Base-by-base conservation (phyloP, 306 rosid genomes). In the Elaeagnus macrophylla region DNA sequence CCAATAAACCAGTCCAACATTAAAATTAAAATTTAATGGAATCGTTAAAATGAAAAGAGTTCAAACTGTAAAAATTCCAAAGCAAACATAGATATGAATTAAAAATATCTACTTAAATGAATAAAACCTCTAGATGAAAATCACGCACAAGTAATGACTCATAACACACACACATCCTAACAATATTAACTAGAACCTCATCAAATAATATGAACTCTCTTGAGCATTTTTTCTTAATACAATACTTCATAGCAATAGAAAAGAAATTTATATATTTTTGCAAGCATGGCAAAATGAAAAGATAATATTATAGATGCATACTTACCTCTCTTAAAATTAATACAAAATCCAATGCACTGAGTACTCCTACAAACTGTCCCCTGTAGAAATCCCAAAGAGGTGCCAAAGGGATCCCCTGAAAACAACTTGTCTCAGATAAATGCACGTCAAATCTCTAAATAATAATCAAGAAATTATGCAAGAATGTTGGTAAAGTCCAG, bases 311-410 rank as follows among this genome's bases (percentile, higher is more conserved):
- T 61, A 48, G 49, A 67, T 49, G 57, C 36, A 45, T 12, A 69
- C 84, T 62, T 66, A 93, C 99, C 94, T 93, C 96, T 81, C 85
- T 87, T 60, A 93, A 74, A 60, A 93, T 93, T 69, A 93, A 81
- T 67, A 93, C 87, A 82, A 93, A 93, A 77, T 93, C 99, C 74
- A 53, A 67, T 55, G 89, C 96, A 62, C 94, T 87, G 46, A 93
- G 95, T 75, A 93, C 74, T 59, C 99, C 99, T 75, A 93, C 96
- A 79, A 93, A 87, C 66, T 75, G 90, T 43, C 95, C 95, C 73
- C 54, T 82, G 76, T 79, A 10, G 74, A 80, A 73, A 82, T 93
- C 95, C 90, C 96, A 93, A 59, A 93, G 96, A 55, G 99, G 99
- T 61, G 99, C 95, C 71, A 85, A 70, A 58, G 95, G 85, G 61